These are phyloP conservation scores for Madurella fahalii DNA, from an alignment of 2,329 filamentous ascomycete genomes.

Conservation along the genomic window DNA sequence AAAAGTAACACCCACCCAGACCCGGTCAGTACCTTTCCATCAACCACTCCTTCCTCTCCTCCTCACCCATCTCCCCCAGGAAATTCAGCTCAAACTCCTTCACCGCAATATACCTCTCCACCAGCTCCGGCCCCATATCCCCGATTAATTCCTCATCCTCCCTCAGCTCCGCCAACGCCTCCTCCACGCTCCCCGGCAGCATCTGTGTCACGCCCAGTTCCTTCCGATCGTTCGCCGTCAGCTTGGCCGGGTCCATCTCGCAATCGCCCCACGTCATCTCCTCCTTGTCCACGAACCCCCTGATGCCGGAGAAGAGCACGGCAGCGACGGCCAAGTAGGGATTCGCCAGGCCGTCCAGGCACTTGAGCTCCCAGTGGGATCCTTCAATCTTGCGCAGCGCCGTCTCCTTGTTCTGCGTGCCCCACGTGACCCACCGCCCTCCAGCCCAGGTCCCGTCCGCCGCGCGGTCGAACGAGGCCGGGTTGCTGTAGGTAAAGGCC, in stretches of 20 bases:
- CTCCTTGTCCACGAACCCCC: slow-evolving; percentile 47
- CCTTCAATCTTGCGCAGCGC: slow-evolving; percentile 63
- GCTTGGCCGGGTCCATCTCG: slow-evolving; percentile 46
- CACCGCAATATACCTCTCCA: slow-evolving; percentile 53
- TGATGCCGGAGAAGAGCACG: slow-evolving; percentile 55
- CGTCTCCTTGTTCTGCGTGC: slow-evolving; percentile 73
- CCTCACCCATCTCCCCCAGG: slow-evolving; percentile 44
- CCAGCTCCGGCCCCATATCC: slow-evolving; percentile 46
- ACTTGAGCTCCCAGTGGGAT: slow-evolving; percentile 75
- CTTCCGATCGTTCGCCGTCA: slow-evolving; percentile 44
- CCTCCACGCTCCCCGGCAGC: slow-evolving; percentile 51
- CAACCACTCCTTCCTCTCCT: slow-evolving; percentile 53
- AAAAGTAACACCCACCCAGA: not conserved
- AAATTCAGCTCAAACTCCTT: slow-evolving; percentile 57
- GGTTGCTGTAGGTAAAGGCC: slow-evolving; percentile 64
- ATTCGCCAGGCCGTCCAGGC: slow-evolving; percentile 75
- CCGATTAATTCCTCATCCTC: slow-evolving; percentile 43
- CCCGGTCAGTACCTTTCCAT: slow-evolving; percentile 57
- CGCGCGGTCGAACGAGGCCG: slow-evolving; percentile 65
- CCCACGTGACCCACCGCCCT: slow-evolving; percentile 76
- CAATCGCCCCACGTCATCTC: slow-evolving; percentile 51
- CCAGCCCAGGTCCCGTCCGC: slow-evolving; percentile 70
- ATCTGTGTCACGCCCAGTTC: slow-evolving; percentile 50
- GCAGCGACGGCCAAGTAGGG: slow-evolving; percentile 66
- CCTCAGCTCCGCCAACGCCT: slow-evolving; percentile 51